These are phyloP conservation scores for Pelargonium exstipulatum DNA, from an alignment of 441 rosid species.

Conservation along the genomic window DNA sequence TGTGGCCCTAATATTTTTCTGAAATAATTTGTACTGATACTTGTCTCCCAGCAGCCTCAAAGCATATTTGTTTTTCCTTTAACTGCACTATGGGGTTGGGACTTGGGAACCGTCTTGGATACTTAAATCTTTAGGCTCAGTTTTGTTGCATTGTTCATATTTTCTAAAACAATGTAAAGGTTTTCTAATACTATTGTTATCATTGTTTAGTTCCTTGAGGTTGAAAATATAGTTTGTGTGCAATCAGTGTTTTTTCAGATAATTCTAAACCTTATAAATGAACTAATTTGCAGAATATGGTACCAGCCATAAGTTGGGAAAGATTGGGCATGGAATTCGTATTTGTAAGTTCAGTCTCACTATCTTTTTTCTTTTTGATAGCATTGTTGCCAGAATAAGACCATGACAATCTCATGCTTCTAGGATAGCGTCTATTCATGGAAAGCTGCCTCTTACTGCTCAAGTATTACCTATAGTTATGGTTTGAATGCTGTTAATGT, in stretches of 20 bases:
- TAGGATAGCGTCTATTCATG: constrained; percentile 2
- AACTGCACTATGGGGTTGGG: not conserved
- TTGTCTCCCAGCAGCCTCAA: not conserved
- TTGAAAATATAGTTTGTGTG: not conserved
- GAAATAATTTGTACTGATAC: not conserved
- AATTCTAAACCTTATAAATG: not conserved
- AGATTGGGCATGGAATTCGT: constrained; percentile 76
- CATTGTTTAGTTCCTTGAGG: not conserved
- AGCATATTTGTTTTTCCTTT: not conserved
- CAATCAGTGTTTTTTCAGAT: constrained; percentile 10
- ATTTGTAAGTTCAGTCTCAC: constrained; percentile 55
- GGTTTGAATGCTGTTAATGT: constrained; percentile 16
- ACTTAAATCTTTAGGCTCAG: not conserved
- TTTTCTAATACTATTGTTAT: not conserved
- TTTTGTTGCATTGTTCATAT: not conserved
- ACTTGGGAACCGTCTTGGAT: not conserved
- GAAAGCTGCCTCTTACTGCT: constrained; percentile 5
- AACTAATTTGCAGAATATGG: constrained; percentile 58
- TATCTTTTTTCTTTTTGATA: constrained; percentile 9
- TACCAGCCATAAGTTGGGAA: constrained; percentile 58
- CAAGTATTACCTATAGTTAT: constrained; percentile 11
- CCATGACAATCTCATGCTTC: constrained; percentile 1
- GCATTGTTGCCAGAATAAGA: not conserved
- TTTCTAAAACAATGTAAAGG: not conserved
- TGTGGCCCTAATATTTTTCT: not conserved